A percentile compares a stretch with the other conserved stretches of the same genome.
These are phyloP conservation scores for Boletus insuetus DNA, from an alignment of 768 basidiomycete genomes.

Conservation along the genomic window DNA sequence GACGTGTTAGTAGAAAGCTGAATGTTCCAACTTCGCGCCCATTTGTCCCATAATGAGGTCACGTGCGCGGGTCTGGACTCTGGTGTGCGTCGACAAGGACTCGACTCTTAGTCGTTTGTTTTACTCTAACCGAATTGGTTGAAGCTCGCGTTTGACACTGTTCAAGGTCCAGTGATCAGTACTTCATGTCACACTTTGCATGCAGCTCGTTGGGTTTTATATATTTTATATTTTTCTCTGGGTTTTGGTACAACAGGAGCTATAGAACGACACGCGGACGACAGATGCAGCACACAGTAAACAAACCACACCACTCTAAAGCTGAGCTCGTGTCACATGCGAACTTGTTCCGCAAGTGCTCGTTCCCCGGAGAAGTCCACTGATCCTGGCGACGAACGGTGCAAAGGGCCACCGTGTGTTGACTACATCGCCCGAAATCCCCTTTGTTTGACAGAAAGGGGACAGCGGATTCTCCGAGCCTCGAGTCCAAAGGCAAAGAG, in stretches of 20 bases:
- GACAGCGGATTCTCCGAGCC: too few species aligned
- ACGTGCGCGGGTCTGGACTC: background rate
- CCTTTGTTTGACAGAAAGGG: background rate
- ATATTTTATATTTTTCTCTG: background rate
- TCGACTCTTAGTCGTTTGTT: too few species aligned
- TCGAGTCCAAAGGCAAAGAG: background rate
- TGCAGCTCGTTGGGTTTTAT: too few species aligned
- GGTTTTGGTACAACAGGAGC: constrained; percentile 10
- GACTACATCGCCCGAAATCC: background rate
- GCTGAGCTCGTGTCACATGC: constrained; percentile 8
- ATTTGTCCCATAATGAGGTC: too few species aligned
- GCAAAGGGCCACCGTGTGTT: background rate
- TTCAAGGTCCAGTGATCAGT: too few species aligned
- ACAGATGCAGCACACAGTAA: constrained; percentile 1
- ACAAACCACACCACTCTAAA: constrained; percentile 9
- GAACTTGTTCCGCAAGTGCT: background rate
- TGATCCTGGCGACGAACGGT: background rate
- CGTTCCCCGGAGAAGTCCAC: background rate
- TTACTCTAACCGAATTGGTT: too few species aligned
- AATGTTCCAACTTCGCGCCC: too few species aligned
- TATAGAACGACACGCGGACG: constrained; percentile 2
- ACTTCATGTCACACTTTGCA: too few species aligned
- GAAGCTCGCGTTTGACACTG: too few species aligned
- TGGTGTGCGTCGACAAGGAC: too few species aligned
- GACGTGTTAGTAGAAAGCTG: background rate